A percentile compares a stretch with the other conserved stretches of the same genome.
phyloP scores from a whole-genome alignment of 495 filamentous ascomycete species.

The Apodospora peruviana region DNA sequence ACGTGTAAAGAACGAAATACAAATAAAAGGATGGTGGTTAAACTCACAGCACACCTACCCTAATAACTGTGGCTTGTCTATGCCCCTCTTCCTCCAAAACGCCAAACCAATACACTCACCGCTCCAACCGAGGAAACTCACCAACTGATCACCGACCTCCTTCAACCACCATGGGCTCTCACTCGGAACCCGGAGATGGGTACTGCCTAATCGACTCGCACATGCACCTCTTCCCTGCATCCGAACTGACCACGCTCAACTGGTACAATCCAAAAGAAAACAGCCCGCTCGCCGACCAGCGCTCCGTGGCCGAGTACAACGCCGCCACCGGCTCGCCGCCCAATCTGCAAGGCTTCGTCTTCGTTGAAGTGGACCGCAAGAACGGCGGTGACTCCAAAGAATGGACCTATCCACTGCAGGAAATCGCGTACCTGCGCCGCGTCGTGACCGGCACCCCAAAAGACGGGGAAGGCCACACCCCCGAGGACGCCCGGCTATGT shows the following conservation, averaged over 20 bases:
- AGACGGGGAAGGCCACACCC: conserved; percentile 53
- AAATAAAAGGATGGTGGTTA: too few species aligned
- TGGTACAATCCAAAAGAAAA: conserved; percentile 61
- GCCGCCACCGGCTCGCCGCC: conserved; percentile 25
- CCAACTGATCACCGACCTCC: too few species aligned
- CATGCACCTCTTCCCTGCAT: conserved; percentile 73
- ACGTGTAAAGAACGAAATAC: too few species aligned
- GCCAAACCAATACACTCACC: too few species aligned
- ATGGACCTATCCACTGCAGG: conserved; percentile 55
- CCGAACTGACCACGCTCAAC: conserved; percentile 55
- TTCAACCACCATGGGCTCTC: too few species aligned
- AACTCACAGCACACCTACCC: too few species aligned
- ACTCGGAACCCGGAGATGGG: too few species aligned
- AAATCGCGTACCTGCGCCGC: conserved; percentile 61
- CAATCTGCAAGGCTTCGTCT: conserved; percentile 62
- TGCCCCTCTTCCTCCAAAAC: too few species aligned
- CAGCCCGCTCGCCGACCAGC: conserved; percentile 52
- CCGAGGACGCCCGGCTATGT: conserved; percentile 47
- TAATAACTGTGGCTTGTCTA: too few species aligned
- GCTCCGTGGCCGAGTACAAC: conserved; percentile 58
- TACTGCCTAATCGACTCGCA: conserved; percentile 71
- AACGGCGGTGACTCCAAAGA: conserved; percentile 47
- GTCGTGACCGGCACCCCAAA: conserved; percentile 54
- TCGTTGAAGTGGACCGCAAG: conserved; percentile 75
- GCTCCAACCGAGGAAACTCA: too few species aligned